A percentile compares a stretch with the other conserved stretches of the same genome.
phyloP scores from a whole-genome alignment of 345 rosid genomes.

The Theobroma cacao region DNA sequence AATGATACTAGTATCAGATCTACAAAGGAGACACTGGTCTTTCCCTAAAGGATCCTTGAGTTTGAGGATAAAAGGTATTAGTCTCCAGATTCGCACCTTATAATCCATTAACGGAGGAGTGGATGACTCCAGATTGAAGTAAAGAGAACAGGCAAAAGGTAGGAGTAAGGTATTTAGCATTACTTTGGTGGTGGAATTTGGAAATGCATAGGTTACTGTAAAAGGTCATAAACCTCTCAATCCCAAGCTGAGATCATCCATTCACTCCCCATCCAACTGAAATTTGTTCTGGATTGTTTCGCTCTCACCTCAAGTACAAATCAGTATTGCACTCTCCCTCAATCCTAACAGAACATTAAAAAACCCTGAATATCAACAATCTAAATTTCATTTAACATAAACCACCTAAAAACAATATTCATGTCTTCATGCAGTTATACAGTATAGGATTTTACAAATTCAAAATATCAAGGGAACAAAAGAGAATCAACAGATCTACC shows the following conservation, averaged over 20 bases:
- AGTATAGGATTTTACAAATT: neutral
- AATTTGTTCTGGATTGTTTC: neutral
- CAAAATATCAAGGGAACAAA: neutral
- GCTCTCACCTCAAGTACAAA: neutral
- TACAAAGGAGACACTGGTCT: neutral
- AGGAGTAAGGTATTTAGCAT: neutral
- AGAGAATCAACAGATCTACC: neutral
- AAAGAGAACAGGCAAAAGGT: neutral
- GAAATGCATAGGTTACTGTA: neutral
- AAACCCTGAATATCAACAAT: neutral
- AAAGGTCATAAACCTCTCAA: neutral
- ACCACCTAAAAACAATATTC: neutral
- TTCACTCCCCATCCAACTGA: neutral
- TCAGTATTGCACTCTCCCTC: neutral
- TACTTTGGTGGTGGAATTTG: neutral
- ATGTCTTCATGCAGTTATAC: neutral
- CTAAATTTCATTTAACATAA: neutral
- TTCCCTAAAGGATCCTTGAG: neutral
- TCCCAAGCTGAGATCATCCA: neutral
- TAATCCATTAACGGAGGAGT: neutral
- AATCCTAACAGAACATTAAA: neutral
- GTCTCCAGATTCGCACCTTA: neutral
- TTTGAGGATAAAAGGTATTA: neutral
- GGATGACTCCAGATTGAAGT: neutral
- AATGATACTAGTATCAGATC: neutral